phyloP scores from a whole-genome alignment of 1,284 basidiomycete species.

The Malassezia caprae region DNA sequence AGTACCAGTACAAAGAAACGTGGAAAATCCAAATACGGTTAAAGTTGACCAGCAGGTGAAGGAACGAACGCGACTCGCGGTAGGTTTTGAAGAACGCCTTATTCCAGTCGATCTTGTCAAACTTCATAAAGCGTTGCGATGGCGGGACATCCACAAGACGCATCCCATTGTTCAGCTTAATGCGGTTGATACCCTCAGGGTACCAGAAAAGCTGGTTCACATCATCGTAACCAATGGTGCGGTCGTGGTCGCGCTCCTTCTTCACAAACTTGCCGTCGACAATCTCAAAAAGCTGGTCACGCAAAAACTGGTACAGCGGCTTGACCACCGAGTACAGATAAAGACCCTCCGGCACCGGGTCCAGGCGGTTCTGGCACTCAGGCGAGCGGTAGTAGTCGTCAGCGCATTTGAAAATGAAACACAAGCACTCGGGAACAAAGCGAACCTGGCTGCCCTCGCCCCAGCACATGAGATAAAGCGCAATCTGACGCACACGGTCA shows the following conservation, averaged over 20 bases:
- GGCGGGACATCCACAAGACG: conserved; percentile 53
- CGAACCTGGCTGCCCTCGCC: conserved; percentile 96
- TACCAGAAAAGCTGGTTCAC: conserved; percentile 99
- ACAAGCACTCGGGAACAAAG: conserved; percentile 93
- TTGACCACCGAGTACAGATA: conserved; percentile 85
- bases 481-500: conserved; percentile 90
- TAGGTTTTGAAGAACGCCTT: conserved; percentile 48
- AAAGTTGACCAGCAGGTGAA: conserved; percentile 48
- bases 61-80: conserved; percentile 46
- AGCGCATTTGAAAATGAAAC: conserved; percentile 99
- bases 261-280: conserved; percentile 84
- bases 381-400: conserved; percentile 98
- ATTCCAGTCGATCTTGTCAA: conserved; percentile 48
- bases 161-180: conserved; percentile 71
- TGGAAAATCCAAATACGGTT: conserved; percentile 49
- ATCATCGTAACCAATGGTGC: conserved; percentile 97
- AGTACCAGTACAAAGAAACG: conserved; percentile 47
- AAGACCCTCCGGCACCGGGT: conserved; percentile 87
- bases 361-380: conserved; percentile 90
- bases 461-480: conserved; percentile 91
- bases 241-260: conserved; percentile 82
- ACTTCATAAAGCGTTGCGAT: conserved; percentile 48
- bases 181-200: conserved; percentile 91
- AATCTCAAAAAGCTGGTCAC: conserved; percentile 96
- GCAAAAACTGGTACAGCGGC: conserved; percentile 91